phyloP scores from a whole-genome alignment of 768 basidiomycete species.

The Sarcodon aspratus region DNA sequence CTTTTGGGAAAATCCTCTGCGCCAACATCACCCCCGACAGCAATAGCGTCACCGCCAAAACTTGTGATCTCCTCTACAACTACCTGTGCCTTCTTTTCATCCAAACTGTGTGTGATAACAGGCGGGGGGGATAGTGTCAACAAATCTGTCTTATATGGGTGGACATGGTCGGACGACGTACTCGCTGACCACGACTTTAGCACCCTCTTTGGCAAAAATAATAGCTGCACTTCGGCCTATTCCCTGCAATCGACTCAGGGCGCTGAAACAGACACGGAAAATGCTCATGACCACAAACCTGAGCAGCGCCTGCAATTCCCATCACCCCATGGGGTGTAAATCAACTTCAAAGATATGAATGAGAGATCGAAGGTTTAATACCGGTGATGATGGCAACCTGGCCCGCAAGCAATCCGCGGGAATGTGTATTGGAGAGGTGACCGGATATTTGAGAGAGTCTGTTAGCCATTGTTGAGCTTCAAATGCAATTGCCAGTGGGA shows the following conservation, averaged over 20 bases:
- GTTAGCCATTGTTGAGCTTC: constrained; percentile 14
- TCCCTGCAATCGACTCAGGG: constrained; percentile 33
- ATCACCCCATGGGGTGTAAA: constrained; percentile 3
- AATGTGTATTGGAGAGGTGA: constrained; percentile 43
- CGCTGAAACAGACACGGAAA: constrained; percentile 6
- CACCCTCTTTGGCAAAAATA: constrained; percentile 75
- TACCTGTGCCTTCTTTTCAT: constrained; percentile 50
- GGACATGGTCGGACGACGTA: constrained; percentile 18
- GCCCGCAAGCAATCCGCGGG: constrained; percentile 52
- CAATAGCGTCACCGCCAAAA: constrained; percentile 62
- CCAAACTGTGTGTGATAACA: constrained; percentile 38
- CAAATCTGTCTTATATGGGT: background rate
- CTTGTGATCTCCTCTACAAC: constrained; percentile 68
- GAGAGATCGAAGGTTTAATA: constrained; percentile 18
- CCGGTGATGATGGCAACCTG: constrained; percentile 86
- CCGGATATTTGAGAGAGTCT: constrained; percentile 58
- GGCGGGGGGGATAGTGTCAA: constrained; percentile 3
- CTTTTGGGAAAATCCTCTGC: constrained; percentile 77
- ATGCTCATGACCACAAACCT: constrained; percentile 29
- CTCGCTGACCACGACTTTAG: constrained; percentile 82
- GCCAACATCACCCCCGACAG: constrained; percentile 69
- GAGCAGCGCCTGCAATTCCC: constrained; percentile 48
- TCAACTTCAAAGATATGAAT: constrained; percentile 1
- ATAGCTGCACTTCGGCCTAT: constrained; percentile 70
- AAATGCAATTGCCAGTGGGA: no score